phyloP scores from a whole-genome alignment of 2,329 filamentous ascomycete species.

The Corynespora cassiicola region DNA sequence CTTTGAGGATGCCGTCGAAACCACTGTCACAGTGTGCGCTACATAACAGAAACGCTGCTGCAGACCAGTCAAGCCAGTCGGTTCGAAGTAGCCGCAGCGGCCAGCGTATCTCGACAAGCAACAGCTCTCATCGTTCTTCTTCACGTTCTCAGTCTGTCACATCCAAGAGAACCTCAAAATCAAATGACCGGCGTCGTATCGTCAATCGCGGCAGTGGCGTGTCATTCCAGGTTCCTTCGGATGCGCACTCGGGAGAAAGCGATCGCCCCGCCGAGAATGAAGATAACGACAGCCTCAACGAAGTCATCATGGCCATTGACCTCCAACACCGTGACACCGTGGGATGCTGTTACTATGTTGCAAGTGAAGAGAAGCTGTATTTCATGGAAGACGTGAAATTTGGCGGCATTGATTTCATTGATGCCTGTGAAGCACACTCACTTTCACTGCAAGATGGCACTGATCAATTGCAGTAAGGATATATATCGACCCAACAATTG shows the following conservation, averaged over 20 bases:
- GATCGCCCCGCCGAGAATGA: constrained; percentile 37
- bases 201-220: too few species aligned
- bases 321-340: constrained; percentile 73
- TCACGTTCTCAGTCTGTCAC: constrained; percentile 15
- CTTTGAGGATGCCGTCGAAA: constrained; percentile 19
- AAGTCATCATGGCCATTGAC: constrained; percentile 82
- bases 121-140: constrained; percentile 13
- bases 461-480: constrained; percentile 59
- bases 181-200: too few species aligned
- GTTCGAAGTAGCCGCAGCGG: constrained; percentile 13
- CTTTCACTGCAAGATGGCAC: neutral
- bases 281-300: constrained; percentile 61
- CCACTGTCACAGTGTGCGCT: constrained; percentile 9
- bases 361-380: constrained; percentile 71
- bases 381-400: constrained; percentile 78
- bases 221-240: too few species aligned
- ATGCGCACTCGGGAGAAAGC: too few species aligned
- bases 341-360: constrained; percentile 85
- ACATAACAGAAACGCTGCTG: constrained; percentile 18
- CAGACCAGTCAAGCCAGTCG: constrained; percentile 14
- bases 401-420: constrained; percentile 69
- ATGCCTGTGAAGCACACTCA: constrained; percentile 46
- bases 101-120: constrained; percentile 11
- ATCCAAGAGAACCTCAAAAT: too few species aligned
- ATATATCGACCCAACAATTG: constrained; percentile 66